Base-by-base conservation (phyloP, 768 basidiomycete species). In the Auricularia auricula-judae region DNA sequence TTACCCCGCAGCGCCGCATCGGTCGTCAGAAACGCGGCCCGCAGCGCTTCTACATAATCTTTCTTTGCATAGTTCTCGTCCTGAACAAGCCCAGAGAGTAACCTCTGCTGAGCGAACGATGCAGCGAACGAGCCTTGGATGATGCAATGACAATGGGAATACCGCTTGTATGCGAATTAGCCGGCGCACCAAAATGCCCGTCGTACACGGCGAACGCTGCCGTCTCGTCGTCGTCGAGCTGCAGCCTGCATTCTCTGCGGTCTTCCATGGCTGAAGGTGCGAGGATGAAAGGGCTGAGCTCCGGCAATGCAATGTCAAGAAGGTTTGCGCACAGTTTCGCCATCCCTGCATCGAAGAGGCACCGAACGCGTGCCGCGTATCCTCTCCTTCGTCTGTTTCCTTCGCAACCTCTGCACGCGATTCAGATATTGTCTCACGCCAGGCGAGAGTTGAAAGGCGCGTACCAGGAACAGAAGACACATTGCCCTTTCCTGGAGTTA, bases 261-360 rank as follows among this genome's bases (percentile, higher is more conserved):
- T 51, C 47, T 21, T 51, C 47, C 47, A 51, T 51, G 11, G 11
- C 47, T 51, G 47, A 18, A 18, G 14, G 10, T 44, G 11, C 18
- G 29, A 7, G 39, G 39, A 14, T 7, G 39, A 7, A 42, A 42
- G 12, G 39, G 12, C 12, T 42, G 39, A 12, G 16, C 7, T 8
- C 4, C 11, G 21, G 47, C 47, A 18, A 5, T 18, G 47, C 7
- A 18, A 8, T 51, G 21, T 8, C 7, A 10, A 21, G 47, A 51
- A 18, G 36, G 36, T n/a, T n/a, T 14, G 2, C 36, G 76, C 80
- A 62, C 65, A 80, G 79, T 80, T 74, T 59, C 80, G 72, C 79
- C 79, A 81, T 60, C 80, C 80, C 69, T 81, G 80, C 80, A 81
- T 81, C 68, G 80, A 79, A 36, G 74, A 76, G 39, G 78, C 73